Evolutionary conservation across 2,329 filamentous ascomycete genomes (phyloP), one percentile per base, ranked within the genome.

Genomic region (Pseudopyricularia cyperi): DNA sequence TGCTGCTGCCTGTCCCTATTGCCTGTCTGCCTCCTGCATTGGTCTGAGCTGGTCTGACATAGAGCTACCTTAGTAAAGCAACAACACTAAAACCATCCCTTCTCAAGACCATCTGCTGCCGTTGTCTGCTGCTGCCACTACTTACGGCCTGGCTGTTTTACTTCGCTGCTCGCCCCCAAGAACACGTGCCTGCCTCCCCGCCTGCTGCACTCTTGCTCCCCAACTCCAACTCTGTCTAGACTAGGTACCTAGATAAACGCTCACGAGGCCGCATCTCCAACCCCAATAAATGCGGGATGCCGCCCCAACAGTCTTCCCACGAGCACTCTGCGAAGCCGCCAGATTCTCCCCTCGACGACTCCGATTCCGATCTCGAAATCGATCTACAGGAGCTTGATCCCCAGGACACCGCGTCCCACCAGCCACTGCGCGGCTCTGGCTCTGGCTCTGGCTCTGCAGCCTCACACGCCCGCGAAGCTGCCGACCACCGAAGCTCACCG

Each of bases 321-420:
- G 19, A 44, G 9, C 72, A 70, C 62, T 67, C 70, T 59, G 70
- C 77, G 62, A 76, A 83, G 65, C 76, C 78, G 62, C 82, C 82
- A 67, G 80, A 85, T 68, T 80, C 77, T 55, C 75, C 76, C 55
- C 68, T 72, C 61, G 73, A 82, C 68, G 85, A 89, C 63, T 87
- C 83, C 63, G 86, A 90, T 65, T 87, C 83, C 56, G 85, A 91
- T 64, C 79, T 84, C 59, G 83, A 87, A 56, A 74, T 93, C 61
- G 85, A 90, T 60, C 76, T 89, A 59, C 77, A 88, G 62, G 87
- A 91, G 72, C 81, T 93, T 58, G 86, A 90, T 63, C 85, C 87
- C 52, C 63, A 63, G 53, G 65, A 64, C 19, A 62, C 62, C 33
- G 59, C 57, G 61, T 63, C 59, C 61, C 66, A 58, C 55, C 63